phyloP scores from a whole-genome alignment of 192 early-diverging fungal genomes.

The Irineochytrium annulatum region DNA sequence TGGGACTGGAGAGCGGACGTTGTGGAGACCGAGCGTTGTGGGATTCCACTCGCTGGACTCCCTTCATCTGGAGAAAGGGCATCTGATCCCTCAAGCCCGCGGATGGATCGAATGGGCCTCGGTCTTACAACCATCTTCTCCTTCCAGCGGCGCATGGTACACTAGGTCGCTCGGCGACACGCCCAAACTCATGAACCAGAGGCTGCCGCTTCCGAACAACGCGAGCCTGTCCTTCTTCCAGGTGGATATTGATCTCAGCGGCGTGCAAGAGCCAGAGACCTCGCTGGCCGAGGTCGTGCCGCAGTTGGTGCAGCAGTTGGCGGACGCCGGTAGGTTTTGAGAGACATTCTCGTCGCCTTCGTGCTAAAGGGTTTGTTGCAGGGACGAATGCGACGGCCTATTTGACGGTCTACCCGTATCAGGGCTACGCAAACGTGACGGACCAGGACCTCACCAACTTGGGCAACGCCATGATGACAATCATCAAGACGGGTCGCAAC shows the following conservation, averaged over 20 bases:
- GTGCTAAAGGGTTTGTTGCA: not conserved
- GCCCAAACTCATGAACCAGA: not conserved
- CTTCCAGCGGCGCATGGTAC: conserved; percentile 3
- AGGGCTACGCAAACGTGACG: conserved; percentile 27
- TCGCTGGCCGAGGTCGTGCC: not conserved
- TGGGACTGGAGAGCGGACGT: no score
- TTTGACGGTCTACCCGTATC: conserved; percentile 37
- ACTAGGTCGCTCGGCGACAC: not conserved
- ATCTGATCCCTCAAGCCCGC: no score
- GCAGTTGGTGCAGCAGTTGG: conserved; percentile 19
- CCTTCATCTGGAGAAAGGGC: no score
- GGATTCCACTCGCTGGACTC: no score
- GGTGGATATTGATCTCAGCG: conserved; percentile 19
- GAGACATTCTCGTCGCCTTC: not conserved
- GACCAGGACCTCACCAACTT: conserved; percentile 17
- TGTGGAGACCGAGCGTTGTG: no score
- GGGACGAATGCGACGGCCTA: conserved; percentile 32
- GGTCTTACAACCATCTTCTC: not conserved
- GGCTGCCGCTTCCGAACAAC: no score
- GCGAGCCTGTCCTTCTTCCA: conserved; percentile 19
- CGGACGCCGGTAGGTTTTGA: conserved; percentile 12
- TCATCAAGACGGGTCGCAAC: conserved; percentile 13
- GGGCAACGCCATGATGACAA: conserved; percentile 5
- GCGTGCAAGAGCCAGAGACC: not conserved
- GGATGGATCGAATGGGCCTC: no score